Evolutionary conservation across 306 rosid species (phyloP).

Genomic region (Cicer arietinum): DNA sequence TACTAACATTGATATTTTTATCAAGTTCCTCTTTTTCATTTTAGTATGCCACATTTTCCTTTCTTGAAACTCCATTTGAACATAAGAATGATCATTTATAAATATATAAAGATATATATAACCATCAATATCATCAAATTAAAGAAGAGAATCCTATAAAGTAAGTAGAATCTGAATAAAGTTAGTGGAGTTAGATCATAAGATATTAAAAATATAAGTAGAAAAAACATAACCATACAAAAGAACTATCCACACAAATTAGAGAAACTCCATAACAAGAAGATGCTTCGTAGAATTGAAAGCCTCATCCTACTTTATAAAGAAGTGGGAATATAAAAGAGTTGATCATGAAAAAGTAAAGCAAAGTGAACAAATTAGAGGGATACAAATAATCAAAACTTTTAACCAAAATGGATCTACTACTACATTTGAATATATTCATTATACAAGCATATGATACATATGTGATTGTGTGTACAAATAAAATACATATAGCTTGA

Average conservation of each 20-base stretch:
- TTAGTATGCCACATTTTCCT: too few relatives aligned
- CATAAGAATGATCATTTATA: neutral
- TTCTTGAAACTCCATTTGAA: too few relatives aligned
- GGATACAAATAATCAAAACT: conserved; percentile 5
- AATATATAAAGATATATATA: conserved; percentile 9
- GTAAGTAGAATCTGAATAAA: conserved; percentile 41
- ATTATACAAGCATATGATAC: neutral
- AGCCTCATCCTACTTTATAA: conserved; percentile 20
- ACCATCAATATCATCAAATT: conserved; percentile 26
- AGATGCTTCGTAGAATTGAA: conserved; percentile 39
- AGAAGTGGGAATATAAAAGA: conserved; percentile 18
- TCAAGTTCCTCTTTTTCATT: too few relatives aligned
- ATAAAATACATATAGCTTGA: neutral
- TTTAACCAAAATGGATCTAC: conserved; percentile 12
- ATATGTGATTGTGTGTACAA: neutral
- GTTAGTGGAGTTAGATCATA: conserved; percentile 30
- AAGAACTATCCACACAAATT: conserved; percentile 29
- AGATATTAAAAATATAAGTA: neutral
- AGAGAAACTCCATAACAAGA: conserved; percentile 11
- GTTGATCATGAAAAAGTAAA: conserved; percentile 35
- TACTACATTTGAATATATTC: conserved; percentile 11
- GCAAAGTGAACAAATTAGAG: conserved; percentile 12
- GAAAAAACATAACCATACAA: conserved; percentile 27
- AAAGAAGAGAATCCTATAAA: conserved; percentile 41
- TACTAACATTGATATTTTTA: too few relatives aligned